phyloP scores from a whole-genome alignment of 495 filamentous ascomycete genomes.

The Penicillium coffeae region DNA sequence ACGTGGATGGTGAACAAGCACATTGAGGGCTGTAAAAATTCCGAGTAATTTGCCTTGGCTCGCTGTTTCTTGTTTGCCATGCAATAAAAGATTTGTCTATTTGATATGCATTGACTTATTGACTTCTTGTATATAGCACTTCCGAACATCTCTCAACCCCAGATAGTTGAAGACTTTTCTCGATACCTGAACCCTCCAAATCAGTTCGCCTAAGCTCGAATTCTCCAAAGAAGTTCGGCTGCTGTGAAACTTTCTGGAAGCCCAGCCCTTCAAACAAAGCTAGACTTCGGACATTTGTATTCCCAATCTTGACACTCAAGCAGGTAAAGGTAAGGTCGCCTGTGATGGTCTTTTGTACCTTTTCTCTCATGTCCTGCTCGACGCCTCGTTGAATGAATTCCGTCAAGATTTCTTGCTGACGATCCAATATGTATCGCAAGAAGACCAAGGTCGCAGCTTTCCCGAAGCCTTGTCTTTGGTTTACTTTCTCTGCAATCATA shows the following conservation, averaged over 20 bases:
- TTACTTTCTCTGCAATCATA: slow-evolving; percentile 67
- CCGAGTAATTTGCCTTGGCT: no score
- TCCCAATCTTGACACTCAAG: slow-evolving; percentile 59
- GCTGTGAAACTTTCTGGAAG: slow-evolving; percentile 46
- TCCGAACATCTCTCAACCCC: slow-evolving; percentile 39
- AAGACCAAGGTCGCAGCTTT: slow-evolving; percentile 63
- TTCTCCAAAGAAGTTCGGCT: slow-evolving; percentile 66
- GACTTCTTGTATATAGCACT: slow-evolving; percentile 30
- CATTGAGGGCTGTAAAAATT: no score
- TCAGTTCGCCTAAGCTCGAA: slow-evolving; percentile 49
- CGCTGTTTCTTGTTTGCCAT: no score
- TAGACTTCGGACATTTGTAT: slow-evolving; percentile 53
- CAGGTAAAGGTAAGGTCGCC: slow-evolving; percentile 22
- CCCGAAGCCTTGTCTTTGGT: slow-evolving; percentile 64
- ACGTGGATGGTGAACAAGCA: no score
- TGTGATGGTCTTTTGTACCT: slow-evolving; percentile 3
- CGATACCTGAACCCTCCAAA: slow-evolving; percentile 23
- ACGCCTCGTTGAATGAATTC: slow-evolving; percentile 50
- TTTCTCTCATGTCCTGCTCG: slow-evolving; percentile 9
- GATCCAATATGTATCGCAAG: slow-evolving; percentile 55
- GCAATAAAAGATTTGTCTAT: no score
- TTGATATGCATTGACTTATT: no score
- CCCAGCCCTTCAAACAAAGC: slow-evolving; percentile 55
- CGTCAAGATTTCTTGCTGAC: slow-evolving; percentile 47
- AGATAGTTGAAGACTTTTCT: slow-evolving; percentile 21